Percentiles rank a stretch among this genome's conserved stretches.
Evolutionary conservation across 2,329 filamentous ascomycete species (phyloP).

Genomic region (Fusarium transvaalense): DNA sequence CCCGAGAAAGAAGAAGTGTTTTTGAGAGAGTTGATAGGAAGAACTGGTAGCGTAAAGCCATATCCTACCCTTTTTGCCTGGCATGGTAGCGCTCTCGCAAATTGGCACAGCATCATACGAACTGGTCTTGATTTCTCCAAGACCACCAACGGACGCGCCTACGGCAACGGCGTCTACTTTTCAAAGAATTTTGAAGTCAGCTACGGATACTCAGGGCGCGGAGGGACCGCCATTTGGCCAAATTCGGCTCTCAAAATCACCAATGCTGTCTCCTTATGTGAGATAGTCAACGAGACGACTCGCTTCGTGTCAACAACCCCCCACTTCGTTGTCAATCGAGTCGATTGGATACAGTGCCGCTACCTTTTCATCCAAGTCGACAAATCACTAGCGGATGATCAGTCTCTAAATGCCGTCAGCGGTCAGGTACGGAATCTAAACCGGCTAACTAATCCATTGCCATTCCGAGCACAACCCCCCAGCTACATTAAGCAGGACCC

Average conservation of each 20-base stretch:
- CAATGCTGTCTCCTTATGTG: constrained; percentile 79
- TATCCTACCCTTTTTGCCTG: constrained; percentile 85
- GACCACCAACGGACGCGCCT: constrained; percentile 74
- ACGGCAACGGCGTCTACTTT: constrained; percentile 86
- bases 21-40: constrained; percentile 67
- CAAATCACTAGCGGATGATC: background rate
- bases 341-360: constrained; percentile 91
- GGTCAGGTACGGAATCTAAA: too few relatives aligned
- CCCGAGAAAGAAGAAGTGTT: constrained; percentile 89
- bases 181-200: constrained; percentile 55
- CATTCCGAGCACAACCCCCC: background rate
- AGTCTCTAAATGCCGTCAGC: too few relatives aligned
- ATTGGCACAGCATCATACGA: constrained; percentile 93
- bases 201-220: constrained; percentile 19
- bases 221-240: constrained; percentile 65
- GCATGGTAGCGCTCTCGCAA: constrained; percentile 81
- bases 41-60: constrained; percentile 53
- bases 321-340: constrained; percentile 78
- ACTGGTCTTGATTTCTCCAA: constrained; percentile 81
- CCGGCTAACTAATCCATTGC: too few relatives aligned
- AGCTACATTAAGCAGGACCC: constrained; percentile 50
- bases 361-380: constrained; percentile 75
- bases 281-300: constrained; percentile 80
- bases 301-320: constrained; percentile 69
- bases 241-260: constrained; percentile 72